Evolutionary conservation across 108 stramenopile genomes (phyloP).

Genomic region (Epithemia pelagica): DNA sequence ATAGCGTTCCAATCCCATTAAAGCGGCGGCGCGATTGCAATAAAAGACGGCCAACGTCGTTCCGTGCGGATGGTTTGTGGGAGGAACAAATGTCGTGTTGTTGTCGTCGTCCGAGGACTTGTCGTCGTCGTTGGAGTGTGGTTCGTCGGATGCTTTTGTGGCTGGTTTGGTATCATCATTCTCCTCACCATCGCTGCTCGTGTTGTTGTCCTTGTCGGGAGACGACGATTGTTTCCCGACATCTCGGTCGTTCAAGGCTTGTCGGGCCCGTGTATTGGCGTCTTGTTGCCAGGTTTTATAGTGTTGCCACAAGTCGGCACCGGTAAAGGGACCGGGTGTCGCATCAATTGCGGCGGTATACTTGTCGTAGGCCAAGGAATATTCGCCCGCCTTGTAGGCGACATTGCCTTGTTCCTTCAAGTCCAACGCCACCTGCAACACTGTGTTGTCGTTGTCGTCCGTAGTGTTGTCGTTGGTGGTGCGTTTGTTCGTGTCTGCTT

Average conservation of each 20-base stretch:
- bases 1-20: slow-evolving; percentile 49
- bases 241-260: slow-evolving; percentile 24
- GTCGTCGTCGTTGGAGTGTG: slow-evolving; percentile 8
- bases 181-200: slow-evolving; percentile 1
- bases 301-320: slow-evolving; percentile 37
- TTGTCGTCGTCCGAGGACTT: background rate
- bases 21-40: slow-evolving; percentile 78
- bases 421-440: slow-evolving; percentile 31
- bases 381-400: slow-evolving; percentile 52
- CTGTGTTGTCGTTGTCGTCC: slow-evolving; percentile 6
- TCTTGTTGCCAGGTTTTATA: slow-evolving; percentile 34
- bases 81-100: slow-evolving; percentile 24
- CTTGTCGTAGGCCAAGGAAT: slow-evolving; percentile 67
- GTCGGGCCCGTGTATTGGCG: slow-evolving; percentile 22
- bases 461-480: background rate
- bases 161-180: slow-evolving; percentile 1
- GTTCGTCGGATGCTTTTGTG: slow-evolving; percentile 2
- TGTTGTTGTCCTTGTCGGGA: slow-evolving; percentile 1
- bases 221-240: background rate
- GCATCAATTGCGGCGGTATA: slow-evolving; percentile 82
- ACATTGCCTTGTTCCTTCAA: slow-evolving; percentile 73
- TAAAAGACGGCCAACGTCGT: slow-evolving; percentile 61
- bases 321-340: slow-evolving; percentile 42
- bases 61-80: slow-evolving; percentile 32
- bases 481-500: background rate